Conservation (phyloP, 345 rosid species). For the Jatropha curcas region DNA sequence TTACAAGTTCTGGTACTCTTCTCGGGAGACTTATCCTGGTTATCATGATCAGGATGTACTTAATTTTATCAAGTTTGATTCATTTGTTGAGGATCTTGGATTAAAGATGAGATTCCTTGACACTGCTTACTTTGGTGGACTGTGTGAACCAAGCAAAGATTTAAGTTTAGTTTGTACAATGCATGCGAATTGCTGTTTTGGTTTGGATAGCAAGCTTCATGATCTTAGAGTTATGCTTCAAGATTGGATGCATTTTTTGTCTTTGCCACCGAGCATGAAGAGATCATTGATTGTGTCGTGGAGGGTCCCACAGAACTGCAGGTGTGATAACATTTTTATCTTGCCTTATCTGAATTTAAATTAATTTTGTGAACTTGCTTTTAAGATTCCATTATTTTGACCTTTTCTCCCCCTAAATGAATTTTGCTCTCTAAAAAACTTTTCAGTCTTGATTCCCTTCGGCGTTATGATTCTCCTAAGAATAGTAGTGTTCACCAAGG, state of each 20-base stretch:
- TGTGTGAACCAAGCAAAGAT: constrained; percentile 84
- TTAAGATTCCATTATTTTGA: not conserved
- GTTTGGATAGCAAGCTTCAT: constrained; percentile 72
- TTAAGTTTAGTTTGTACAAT: constrained; percentile 72
- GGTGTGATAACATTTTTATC: constrained; percentile 36
- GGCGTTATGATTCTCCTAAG: constrained; percentile 21
- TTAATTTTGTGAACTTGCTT: not conserved
- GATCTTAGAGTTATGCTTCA: constrained; percentile 80
- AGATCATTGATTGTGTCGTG: constrained; percentile 46
- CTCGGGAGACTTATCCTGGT: constrained; percentile 53
- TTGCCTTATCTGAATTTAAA: not conserved
- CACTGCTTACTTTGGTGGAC: constrained; percentile 77
- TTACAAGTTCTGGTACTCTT: constrained; percentile 80
- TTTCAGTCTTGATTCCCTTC: constrained; percentile 54
- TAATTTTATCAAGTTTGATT: constrained; percentile 57
- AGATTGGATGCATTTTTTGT: constrained; percentile 63
- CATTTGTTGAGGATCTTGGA: constrained; percentile 47
- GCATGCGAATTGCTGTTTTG: constrained; percentile 88
- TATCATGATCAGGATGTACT: constrained; percentile 80
- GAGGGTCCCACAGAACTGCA: constrained; percentile 84
- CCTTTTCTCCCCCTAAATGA: constrained; percentile 3
- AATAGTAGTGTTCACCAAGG: constrained; percentile 18
- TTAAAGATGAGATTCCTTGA: constrained; percentile 70
- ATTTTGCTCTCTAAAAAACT: not conserved
- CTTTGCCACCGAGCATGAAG: constrained; percentile 56